A percentile compares a stretch with the other conserved stretches of the same genome.
These are phyloP conservation scores for Metarhizium anisopliae DNA, from an alignment of 2,329 filamentous ascomycete species.

Conservation along the genomic window DNA sequence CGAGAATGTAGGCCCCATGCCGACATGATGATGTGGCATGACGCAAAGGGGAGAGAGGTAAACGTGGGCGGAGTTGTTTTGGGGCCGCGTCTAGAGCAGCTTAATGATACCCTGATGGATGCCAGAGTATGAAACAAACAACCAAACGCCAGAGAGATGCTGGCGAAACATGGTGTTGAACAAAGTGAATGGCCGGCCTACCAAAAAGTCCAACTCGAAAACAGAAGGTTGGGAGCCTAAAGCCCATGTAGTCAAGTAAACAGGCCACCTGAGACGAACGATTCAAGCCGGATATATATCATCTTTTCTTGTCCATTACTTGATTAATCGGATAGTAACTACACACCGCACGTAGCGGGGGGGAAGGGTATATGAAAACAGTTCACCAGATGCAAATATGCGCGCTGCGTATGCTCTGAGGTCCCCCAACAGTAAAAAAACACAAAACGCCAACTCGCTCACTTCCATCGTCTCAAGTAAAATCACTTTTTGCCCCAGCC, in stretches of 20 bases:
- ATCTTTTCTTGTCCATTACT: too few species aligned
- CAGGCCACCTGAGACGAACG: too few species aligned
- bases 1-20: background rate
- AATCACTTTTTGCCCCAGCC: background rate
- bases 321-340: too few species aligned
- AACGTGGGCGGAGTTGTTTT: background rate
- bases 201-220: too few species aligned
- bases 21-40: too few species aligned
- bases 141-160: background rate
- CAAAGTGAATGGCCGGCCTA: too few species aligned
- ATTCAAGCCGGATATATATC: too few species aligned
- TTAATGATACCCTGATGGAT: conserved; percentile 4
- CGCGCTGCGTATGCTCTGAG: conserved; percentile 26
- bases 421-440: conserved; percentile 10
- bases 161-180: background rate
- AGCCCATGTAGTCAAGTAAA: too few species aligned
- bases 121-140: background rate
- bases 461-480: too few species aligned
- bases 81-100: conserved; percentile 1
- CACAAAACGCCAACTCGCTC: too few species aligned
- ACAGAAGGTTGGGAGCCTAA: too few species aligned
- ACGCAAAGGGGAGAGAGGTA: background rate
- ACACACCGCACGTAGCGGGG: too few species aligned
- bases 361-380: conserved; percentile 27
- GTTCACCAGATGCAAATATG: conserved; percentile 36